Percentiles rank a stretch among this genome's conserved stretches.
Evolutionary conservation across 371 early-diverging fungal species (phyloP).

Genomic region (Actinomucor elegans): DNA sequence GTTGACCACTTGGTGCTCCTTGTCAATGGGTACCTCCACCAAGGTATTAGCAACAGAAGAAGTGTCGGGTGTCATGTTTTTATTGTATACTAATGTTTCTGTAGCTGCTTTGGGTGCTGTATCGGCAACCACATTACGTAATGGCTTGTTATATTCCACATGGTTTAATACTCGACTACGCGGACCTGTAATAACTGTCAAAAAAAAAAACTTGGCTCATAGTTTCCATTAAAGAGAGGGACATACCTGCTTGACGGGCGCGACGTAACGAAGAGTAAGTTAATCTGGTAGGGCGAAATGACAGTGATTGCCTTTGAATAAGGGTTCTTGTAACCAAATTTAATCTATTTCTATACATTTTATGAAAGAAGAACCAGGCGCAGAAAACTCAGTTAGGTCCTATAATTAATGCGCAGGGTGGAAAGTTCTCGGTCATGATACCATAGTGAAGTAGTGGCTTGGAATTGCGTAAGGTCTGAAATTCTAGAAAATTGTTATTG

Average conservation of each 20-base stretch:
- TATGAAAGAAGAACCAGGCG: neutral
- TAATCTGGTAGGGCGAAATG: neutral
- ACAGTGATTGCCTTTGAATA: neutral
- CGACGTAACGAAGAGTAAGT: slow-evolving; percentile 23
- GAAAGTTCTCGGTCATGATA: too few species aligned
- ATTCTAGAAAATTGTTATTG: too few species aligned
- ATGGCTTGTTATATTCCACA: slow-evolving; percentile 20
- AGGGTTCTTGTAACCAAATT: neutral
- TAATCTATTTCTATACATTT: slow-evolving; percentile 10
- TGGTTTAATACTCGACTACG: slow-evolving; percentile 39
- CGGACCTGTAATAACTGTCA: slow-evolving; percentile 23
- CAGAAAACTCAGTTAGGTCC: too few species aligned
- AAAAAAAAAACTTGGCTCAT: too few species aligned
- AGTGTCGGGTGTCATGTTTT: slow-evolving; percentile 7
- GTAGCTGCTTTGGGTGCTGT: neutral
- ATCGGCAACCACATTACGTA: neutral
- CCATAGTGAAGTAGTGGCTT: too few species aligned
- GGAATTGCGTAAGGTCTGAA: too few species aligned
- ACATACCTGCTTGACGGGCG: slow-evolving; percentile 15
- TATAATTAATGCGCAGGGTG: too few species aligned
- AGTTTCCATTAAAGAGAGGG: too few species aligned
- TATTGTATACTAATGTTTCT: neutral
- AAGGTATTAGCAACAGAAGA: slow-evolving; percentile 14
- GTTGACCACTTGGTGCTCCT: slow-evolving; percentile 30
- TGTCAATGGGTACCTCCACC: slow-evolving; percentile 33